Evolutionary conservation across 805 yeast genomes (phyloP), one percentile per base, ranked within the genome.

Genomic region (Yamadazyma phyllophila): DNA sequence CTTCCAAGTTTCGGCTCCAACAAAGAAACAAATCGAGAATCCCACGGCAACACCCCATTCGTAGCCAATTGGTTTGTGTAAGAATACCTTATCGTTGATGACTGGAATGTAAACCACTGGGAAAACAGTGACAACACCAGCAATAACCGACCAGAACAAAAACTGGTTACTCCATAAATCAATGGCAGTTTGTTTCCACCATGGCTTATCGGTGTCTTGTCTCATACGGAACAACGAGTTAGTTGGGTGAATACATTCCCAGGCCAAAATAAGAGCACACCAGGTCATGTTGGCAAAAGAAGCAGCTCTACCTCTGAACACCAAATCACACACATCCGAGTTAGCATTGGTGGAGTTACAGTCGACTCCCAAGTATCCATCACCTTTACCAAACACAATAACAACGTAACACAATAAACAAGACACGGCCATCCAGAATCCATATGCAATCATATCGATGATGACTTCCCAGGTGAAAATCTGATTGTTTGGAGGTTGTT

Each of bases 401-500:
- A 65, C 56, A 13, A 63, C 66, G 44, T 68, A 70, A 32, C 67
- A 61, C n/a, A 60, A 48, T 47, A 69, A 61, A 54, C 74, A 68
- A 42, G 67, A 60, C 1, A 59, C 68, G 2, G 74, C 74, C 76
- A 70, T 70, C 67, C 66, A 65, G 30, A 66, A 46, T 6, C 74
- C 76, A 46, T 67, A 69, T 6, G 58, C 73, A 20, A 65, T 26
- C 74, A 68, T 70, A 52, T 70, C 76, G 34, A 62, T 50, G 30
- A 69, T 61, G n/a, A 69, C 66, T 48, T 70, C 73, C 61, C 65
- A 58, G 12, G 74, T 69, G 55, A 70, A 69, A 31, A 69, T 67
- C 13, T 61, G 58, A 36, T 59, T 63, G 45, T 62, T 65, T 13
- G 75, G 75, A 4, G 72, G 68, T 34, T 58, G 54, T 12, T 65